phyloP scores from a whole-genome alignment of 805 yeast genomes.

The Ogataea paradorogensis region DNA sequence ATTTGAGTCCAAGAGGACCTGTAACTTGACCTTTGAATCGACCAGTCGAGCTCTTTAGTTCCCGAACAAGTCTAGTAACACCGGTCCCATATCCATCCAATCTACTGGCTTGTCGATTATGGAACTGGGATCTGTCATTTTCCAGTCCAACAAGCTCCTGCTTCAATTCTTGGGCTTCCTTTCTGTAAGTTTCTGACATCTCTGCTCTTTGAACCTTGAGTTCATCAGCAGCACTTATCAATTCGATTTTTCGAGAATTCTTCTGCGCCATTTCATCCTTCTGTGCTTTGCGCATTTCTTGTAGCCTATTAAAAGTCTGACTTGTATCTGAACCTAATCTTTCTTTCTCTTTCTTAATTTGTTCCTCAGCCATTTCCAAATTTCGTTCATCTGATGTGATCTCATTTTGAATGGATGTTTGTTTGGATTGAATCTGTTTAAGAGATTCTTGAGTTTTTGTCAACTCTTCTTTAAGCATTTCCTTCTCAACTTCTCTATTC shows the following conservation, averaged over 20 bases:
- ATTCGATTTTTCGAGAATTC: conserved; percentile 18
- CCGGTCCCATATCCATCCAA: conserved; percentile 49
- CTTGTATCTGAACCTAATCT: conserved; percentile 42
- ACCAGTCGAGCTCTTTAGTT: conserved; percentile 34
- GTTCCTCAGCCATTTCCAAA: conserved; percentile 26
- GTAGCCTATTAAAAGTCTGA: conserved; percentile 39
- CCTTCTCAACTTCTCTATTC: conserved; percentile 13
- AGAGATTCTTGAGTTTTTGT: conserved; percentile 22
- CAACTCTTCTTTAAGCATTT: conserved; percentile 16
- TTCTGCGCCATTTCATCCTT: conserved; percentile 10
- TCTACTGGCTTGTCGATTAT: conserved; percentile 32
- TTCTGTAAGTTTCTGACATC: conserved; percentile 8
- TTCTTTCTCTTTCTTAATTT: conserved; percentile 33
- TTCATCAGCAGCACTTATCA: conserved; percentile 7
- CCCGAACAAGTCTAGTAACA: conserved; percentile 41
- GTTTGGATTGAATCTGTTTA: conserved; percentile 23
- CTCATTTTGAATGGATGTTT: conserved; percentile 20
- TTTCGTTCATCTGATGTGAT: conserved; percentile 16
- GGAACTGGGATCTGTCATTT: conserved; percentile 22
- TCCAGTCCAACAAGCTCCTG: conserved; percentile 25
- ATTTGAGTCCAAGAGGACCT: conserved; percentile 75
- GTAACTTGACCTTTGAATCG: conserved; percentile 53
- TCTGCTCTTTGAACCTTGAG: conserved; percentile 16
- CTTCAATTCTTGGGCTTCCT: conserved; percentile 13
- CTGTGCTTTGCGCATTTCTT: conserved; percentile 16